Base-by-base conservation (phyloP, 2,329 filamentous ascomycete species). In the Ceratocystis alfenasii region DNA sequence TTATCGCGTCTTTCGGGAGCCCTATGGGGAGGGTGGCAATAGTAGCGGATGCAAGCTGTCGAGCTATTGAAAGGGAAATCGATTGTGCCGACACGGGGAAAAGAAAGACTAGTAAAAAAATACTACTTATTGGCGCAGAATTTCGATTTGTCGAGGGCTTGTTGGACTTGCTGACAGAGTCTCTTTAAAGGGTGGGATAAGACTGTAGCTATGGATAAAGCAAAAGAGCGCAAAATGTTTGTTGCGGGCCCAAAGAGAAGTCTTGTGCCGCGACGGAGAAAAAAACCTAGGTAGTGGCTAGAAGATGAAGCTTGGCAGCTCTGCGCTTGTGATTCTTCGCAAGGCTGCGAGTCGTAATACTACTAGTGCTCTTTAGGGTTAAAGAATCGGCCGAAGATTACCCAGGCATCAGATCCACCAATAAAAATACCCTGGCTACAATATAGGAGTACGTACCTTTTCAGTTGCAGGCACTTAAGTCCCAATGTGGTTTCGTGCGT, bases 1-100 rank as follows among this genome's bases (percentile, higher is more conserved):
- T 68, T 33, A 8, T 66, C 30, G 25, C 20, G 61, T 48, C 17
- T 63, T 17, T 57, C 53, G 8, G 53, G 30, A n/a, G 12, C 17
- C 25, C 5, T 25, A 17, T 5, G 17, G 28, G 5, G 15, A 17
- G 5, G 10, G 12, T 15, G 15, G 17, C n/a, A 28, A 30, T 7
- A 30, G 5, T 28, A 2, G 17, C 22, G 53, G 53, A 33, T 57
- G 8, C 17, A 7, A n/a, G 28, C 36, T 28, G 12, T 7, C 22
- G 3, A 22, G 22, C 25, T n/a, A 17, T 33, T 53, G n/a, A 53
- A 2, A 8, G 7, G 48, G 7, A 53, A 25, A 53, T 41, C 0
- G 10, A 41, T 41, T 41, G 36, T 41, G 10, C 36, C 36, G 10
- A 15, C 12, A 8, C 6, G 2, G 17, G 41, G 1, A 61, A 20